A percentile compares a stretch with the other conserved stretches of the same genome.
Conservation (phyloP, 1,284 basidiomycete genomes). For the Xerocomus minutiporus region DNA sequence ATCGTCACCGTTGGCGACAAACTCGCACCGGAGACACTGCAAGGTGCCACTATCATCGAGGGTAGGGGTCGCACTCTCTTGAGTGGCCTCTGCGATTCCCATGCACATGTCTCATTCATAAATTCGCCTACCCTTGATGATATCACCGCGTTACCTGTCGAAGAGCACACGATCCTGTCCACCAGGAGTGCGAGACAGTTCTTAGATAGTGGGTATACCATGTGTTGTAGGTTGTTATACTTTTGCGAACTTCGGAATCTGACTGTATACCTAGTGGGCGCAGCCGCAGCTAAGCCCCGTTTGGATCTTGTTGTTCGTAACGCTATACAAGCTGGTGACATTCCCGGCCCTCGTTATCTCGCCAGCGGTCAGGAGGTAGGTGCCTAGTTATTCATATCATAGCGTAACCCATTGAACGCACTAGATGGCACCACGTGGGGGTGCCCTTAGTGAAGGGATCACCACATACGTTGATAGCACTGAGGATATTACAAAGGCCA, state of each 20-base stretch:
- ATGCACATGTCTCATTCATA: conserved; percentile 28
- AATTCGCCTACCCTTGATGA: conserved; percentile 26
- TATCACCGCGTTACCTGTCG: conserved; percentile 22
- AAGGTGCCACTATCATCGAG: conserved; percentile 20
- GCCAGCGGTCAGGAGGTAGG: conserved; percentile 30
- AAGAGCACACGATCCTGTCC: conserved; percentile 29
- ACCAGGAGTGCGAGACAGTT: conserved; percentile 27
- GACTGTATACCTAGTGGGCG: conserved; percentile 20
- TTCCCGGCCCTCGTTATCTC: conserved; percentile 33
- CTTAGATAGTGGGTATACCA: conserved; percentile 32
- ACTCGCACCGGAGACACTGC: conserved; percentile 17
- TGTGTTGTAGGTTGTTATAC: conserved; percentile 24
- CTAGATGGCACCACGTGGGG: conserved; percentile 31
- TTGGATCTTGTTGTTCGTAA: conserved; percentile 31
- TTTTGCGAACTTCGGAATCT: not conserved
- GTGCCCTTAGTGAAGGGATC: conserved; percentile 30
- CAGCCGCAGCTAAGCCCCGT: conserved; percentile 30
- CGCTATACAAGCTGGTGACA: conserved; percentile 30
- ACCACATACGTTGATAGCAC: conserved; percentile 28
- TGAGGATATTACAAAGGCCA: conserved; percentile 20
- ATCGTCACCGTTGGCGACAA: conserved; percentile 27
- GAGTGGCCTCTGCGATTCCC: conserved; percentile 31
- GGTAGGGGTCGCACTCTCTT: conserved; percentile 28
- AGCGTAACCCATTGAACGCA: not conserved
- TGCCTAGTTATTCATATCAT: not conserved